Evolutionary conservation across 148 eudicot species (phyloP).

Genomic region (Rhododendron williamsianum): DNA sequence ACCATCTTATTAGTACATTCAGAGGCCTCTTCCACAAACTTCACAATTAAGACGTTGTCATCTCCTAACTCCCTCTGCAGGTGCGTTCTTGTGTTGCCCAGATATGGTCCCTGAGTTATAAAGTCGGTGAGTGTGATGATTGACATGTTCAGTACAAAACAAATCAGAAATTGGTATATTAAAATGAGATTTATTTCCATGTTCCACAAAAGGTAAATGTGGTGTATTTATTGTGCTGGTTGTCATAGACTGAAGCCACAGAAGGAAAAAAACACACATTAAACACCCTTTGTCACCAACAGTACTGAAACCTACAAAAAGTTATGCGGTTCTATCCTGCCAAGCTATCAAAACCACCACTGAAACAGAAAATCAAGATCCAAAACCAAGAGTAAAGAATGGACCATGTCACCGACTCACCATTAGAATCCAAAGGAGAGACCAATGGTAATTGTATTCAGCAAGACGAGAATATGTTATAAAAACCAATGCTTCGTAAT

Average conservation of each 20-base stretch:
- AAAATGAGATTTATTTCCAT: neutral
- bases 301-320: neutral
- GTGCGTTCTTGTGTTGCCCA: constrained; percentile 52
- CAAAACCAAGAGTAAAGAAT: neutral
- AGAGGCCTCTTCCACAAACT: constrained; percentile 34
- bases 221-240: neutral
- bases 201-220: neutral
- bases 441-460: neutral
- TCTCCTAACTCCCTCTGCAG: constrained; percentile 66
- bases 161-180: neutral
- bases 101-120: constrained; percentile 50
- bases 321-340: neutral
- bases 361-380: neutral
- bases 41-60: constrained; percentile 64
- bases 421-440: neutral
- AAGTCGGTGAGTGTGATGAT: neutral
- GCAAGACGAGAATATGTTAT: neutral
- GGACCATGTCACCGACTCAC: neutral
- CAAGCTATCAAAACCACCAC: neutral
- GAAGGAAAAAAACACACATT: neutral
- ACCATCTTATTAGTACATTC: constrained; percentile 1
- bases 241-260: neutral
- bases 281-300: neutral
- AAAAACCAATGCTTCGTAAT: neutral
- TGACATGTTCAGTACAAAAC: neutral